Percentiles rank a stretch among this genome's conserved stretches.
phyloP scores from a whole-genome alignment of 495 filamentous ascomycete genomes.

The Penicillium subrubescens region DNA sequence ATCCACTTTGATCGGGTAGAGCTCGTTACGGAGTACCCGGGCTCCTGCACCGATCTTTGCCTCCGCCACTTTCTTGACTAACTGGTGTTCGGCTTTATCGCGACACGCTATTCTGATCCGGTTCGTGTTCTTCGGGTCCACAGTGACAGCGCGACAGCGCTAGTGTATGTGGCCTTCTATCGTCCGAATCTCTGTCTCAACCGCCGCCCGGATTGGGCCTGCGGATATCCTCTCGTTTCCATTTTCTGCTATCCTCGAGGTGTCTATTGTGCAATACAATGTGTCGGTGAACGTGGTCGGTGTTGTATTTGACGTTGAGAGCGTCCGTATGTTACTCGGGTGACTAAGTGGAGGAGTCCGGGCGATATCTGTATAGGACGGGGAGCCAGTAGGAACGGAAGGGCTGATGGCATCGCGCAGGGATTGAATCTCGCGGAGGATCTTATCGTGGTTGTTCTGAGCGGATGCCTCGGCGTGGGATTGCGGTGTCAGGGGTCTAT shows the following conservation, averaged over 20 bases:
- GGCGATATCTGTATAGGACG: too few species aligned
- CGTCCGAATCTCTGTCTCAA: slow-evolving; percentile 32
- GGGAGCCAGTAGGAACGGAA: too few species aligned
- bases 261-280: slow-evolving; percentile 29
- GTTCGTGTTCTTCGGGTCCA: slow-evolving; percentile 24
- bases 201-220: slow-evolving; percentile 27
- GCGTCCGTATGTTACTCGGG: too few species aligned
- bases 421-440: too few species aligned
- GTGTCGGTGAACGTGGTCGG: slow-evolving; percentile 24
- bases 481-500: too few species aligned
- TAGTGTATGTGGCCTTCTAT: slow-evolving; percentile 25
- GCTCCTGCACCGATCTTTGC: slow-evolving; percentile 21
- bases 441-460: too few species aligned
- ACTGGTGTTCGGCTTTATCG: slow-evolving; percentile 13
- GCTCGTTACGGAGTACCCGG: slow-evolving; percentile 35
- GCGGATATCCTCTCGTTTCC: slow-evolving; percentile 25
- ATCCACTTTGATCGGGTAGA: slow-evolving; percentile 37
- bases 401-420: too few species aligned
- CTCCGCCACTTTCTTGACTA: slow-evolving; percentile 32
- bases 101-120: slow-evolving; percentile 28
- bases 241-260: slow-evolving; percentile 25
- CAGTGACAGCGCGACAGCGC: slow-evolving; percentile 35
- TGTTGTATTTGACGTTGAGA: slow-evolving; percentile 12
- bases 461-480: too few species aligned
- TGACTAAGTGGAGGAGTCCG: too few species aligned